Base-by-base conservation (phyloP, 164 flowering plant species). In the Aristolochia californica region DNA sequence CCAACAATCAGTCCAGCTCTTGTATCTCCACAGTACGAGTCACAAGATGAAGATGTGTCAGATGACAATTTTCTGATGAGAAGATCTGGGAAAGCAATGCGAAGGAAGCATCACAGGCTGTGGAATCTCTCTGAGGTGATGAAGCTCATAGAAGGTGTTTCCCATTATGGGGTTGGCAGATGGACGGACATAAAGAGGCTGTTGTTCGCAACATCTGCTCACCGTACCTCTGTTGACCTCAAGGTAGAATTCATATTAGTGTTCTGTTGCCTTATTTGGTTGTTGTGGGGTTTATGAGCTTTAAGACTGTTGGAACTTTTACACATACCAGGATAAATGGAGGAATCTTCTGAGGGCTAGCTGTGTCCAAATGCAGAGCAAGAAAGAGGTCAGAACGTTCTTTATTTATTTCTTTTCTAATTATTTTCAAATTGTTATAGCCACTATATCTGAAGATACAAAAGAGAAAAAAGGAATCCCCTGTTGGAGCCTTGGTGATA, bases 341-440 rank as follows among this genome's bases (percentile, higher is more conserved):
- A 70, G 94, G 57, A 86, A 86, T 72, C 86, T 86, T 57, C 61
- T 81, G 55, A 77, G 72, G 67, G 87, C 93, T 34, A 73, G 83
- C 53, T 60, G 77, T 59, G 56, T 64, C 17, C 70, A 68, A 44
- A 50, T 59, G 53, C 70, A 59, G 49, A 68, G 62, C 56, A 71
- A 65, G 64, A 73, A 62, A 62, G 67, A 81, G 91, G 91, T 85
- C 27, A 56, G 68, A 30, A 28, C 60, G 47, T 23, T 55, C 13
- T 10, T 53, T 8, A 16, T 28, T 18, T 52, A 14, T 43, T 15
- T 2, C 8, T 11, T 55, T 55, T 23, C 3, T 7, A 28, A 1
- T 10, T 14, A 23, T 17, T 18, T 17, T 58, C n/a, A n/a, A n/a
- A n/a, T 7, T 26, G 18, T 45, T 20, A 43, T 12, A 15, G 34